Conservation (phyloP, 75 land plant genomes). For the Picea sitchensis region DNA sequence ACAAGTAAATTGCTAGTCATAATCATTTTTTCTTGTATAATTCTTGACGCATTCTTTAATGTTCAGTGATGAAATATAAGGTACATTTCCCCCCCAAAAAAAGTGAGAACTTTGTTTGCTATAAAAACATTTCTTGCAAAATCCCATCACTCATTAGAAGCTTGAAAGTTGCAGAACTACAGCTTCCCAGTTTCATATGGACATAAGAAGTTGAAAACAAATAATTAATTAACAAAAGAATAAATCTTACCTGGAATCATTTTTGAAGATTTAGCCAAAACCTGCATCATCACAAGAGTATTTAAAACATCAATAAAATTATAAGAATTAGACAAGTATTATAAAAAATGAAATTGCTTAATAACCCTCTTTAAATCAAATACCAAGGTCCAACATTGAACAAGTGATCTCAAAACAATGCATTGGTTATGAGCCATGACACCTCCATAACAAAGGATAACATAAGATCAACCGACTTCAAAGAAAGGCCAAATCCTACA, state of each 20-base stretch:
- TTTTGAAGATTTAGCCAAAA: slow-evolving; percentile 98
- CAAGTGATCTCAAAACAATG: background rate
- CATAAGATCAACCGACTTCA: too few relatives aligned
- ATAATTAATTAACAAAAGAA: background rate
- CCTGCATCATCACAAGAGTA: slow-evolving; percentile 45
- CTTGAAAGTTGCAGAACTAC: too few relatives aligned
- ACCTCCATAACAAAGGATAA: too few relatives aligned
- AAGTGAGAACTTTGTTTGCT: background rate
- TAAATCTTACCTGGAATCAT: slow-evolving; percentile 93
- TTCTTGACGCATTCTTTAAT: too few relatives aligned
- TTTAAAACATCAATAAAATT: background rate
- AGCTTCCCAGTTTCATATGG: too few relatives aligned
- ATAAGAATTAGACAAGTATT: background rate
- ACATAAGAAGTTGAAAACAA: too few relatives aligned
- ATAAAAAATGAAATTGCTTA: background rate
- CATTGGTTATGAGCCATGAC: background rate
- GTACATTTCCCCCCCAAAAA: background rate
- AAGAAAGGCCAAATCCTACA: too few relatives aligned
- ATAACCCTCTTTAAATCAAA: background rate
- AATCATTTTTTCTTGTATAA: too few relatives aligned
- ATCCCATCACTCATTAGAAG: background rate
- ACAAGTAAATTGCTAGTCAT: too few relatives aligned
- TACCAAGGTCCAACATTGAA: background rate
- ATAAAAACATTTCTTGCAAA: background rate
- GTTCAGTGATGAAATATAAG: too few relatives aligned